A percentile compares a stretch with the other conserved stretches of the same genome.
Conservation (phyloP, 352 stramenopile species). For the Globisporangium rhizosaccharum region DNA sequence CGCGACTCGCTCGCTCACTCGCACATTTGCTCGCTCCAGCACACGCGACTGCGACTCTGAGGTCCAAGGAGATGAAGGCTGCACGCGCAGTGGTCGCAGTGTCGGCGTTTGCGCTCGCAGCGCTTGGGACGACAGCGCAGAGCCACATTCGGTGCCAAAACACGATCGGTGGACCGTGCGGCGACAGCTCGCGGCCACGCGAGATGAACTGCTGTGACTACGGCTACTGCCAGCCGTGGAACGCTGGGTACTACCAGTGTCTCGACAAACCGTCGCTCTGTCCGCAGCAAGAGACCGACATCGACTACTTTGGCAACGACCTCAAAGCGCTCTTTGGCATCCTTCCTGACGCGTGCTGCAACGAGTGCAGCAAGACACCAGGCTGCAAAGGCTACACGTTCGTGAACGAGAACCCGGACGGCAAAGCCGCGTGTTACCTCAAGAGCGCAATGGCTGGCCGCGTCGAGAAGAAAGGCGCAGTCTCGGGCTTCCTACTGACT, state of each 20-base stretch:
- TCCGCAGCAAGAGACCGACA: constrained; percentile 35
- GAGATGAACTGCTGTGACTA: constrained; percentile 35
- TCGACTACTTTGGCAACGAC: constrained; percentile 46
- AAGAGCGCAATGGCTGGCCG: constrained; percentile 26
- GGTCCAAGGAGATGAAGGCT: too few species aligned
- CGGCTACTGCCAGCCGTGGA: constrained; percentile 61
- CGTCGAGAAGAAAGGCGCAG: constrained; percentile 27
- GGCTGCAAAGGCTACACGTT: constrained; percentile 56
- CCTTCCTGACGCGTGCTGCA: constrained; percentile 30
- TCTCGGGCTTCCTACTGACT: constrained; percentile 20
- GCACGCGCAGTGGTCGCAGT: too few species aligned
- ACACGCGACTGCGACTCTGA: too few species aligned
- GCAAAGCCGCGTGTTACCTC: constrained; percentile 46
- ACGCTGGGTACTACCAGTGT: constrained; percentile 55
- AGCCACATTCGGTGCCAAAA: constrained; percentile 41
- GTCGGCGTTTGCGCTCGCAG: too few species aligned
- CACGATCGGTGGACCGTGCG: constrained; percentile 35
- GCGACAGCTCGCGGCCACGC: constrained; percentile 21
- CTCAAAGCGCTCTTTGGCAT: constrained; percentile 31
- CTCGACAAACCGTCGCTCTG: constrained; percentile 27
- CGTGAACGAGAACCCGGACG: constrained; percentile 45
- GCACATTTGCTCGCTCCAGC: too few species aligned
- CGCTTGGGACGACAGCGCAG: constrained; percentile 11
- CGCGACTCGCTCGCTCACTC: too few species aligned
- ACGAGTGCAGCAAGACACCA: constrained; percentile 26